These are phyloP conservation scores for Solanum tarapatanum DNA, from an alignment of 257 asterid species.

Conservation along the genomic window DNA sequence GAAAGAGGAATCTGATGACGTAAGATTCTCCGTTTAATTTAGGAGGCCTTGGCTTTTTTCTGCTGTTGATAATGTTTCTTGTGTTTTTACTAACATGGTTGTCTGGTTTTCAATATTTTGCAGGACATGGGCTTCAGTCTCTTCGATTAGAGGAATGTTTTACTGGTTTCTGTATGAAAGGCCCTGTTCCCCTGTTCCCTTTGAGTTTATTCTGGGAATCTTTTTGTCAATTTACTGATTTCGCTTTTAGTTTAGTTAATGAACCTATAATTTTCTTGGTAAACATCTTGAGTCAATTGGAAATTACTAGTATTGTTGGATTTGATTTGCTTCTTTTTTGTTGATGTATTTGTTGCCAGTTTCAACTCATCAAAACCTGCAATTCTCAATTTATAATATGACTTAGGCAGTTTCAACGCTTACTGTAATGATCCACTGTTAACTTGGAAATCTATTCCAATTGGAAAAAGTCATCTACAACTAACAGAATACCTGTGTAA, in stretches of 20 bases:
- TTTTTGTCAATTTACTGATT: background rate
- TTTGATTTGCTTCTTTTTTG: background rate
- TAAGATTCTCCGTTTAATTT: background rate
- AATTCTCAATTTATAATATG: background rate
- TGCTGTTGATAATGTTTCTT: background rate
- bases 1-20: background rate
- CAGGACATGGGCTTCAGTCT: conserved; percentile 6
- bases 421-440: background rate
- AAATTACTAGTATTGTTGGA: background rate
- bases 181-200: background rate
- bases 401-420: background rate
- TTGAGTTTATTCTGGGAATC: background rate
- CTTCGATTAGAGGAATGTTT: background rate
- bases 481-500: background rate
- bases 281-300: background rate
- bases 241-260: background rate
- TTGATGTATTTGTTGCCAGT: background rate
- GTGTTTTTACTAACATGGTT: background rate
- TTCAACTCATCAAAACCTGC: background rate
- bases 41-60: background rate
- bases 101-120: background rate
- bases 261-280: background rate
- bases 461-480: background rate
- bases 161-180: background rate
- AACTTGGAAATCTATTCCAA: background rate